phyloP scores from a whole-genome alignment of 2,329 filamentous ascomycete genomes.

The Paracorniculantispora psalliotae region DNA sequence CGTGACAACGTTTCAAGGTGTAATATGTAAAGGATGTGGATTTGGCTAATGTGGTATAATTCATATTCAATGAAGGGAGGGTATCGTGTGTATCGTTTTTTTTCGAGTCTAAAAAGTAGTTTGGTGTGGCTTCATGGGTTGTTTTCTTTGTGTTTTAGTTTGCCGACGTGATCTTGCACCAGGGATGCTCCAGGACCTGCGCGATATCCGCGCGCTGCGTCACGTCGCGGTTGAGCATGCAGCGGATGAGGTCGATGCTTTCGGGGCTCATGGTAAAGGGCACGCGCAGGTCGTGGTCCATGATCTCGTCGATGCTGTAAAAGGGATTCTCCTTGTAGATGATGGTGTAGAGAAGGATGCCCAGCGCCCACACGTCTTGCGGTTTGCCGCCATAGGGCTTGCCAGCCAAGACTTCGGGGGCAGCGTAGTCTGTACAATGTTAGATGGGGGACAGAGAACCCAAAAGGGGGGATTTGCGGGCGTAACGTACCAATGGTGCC shows the following conservation, averaged over 20 bases:
- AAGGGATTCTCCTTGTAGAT: conserved; percentile 99
- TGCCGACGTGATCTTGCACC: conserved; percentile 45
- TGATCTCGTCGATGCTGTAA: conserved; percentile 98
- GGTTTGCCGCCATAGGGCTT: conserved; percentile 91
- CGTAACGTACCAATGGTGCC: conserved; percentile 90
- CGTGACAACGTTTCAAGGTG: no score
- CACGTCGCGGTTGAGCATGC: conserved; percentile 91
- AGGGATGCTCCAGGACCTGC: conserved; percentile 84
- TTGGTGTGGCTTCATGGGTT: neutral
- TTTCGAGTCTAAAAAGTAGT: neutral
- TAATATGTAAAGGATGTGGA: neutral
- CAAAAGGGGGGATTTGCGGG: no score
- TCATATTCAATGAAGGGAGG: neutral
- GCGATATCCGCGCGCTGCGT: conserved; percentile 78
- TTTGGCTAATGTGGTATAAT: conserved; percentile 1
- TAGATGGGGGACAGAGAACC: neutral
- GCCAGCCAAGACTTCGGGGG: conserved; percentile 93
- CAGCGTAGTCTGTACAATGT: conserved; percentile 73
- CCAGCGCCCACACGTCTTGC: conserved; percentile 96
- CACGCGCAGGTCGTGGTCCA: conserved; percentile 90
- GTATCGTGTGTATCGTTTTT: conserved; percentile 1
- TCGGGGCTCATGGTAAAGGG: conserved; percentile 86
- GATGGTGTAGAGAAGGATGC: conserved; percentile 95
- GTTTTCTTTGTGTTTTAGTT: conserved; percentile 9
- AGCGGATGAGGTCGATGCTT: conserved; percentile 83